These are phyloP conservation scores for Coemansia sp. DNA, from an alignment of 192 early-diverging fungal species.

Conservation along the genomic window DNA sequence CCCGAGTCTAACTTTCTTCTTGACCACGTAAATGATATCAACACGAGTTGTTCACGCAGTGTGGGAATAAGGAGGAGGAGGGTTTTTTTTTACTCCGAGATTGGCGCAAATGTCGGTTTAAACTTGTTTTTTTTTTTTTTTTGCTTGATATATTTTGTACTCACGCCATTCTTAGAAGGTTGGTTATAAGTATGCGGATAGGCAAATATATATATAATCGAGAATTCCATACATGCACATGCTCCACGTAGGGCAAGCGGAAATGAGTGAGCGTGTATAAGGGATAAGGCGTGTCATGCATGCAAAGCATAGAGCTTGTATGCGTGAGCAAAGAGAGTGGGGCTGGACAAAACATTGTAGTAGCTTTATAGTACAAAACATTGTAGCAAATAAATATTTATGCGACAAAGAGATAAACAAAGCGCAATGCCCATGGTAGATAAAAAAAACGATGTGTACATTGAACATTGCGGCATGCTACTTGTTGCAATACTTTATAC, in stretches of 20 bases:
- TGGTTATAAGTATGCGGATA: not conserved
- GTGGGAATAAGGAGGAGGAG: not conserved
- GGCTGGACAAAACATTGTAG: too few relatives aligned
- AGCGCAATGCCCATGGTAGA: not conserved
- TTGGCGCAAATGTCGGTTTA: not conserved
- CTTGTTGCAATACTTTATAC: constrained; percentile 2
- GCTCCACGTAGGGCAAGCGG: not conserved
- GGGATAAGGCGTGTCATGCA: not conserved
- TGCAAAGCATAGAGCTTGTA: not conserved
- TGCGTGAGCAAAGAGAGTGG: not conserved
- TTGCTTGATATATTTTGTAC: not conserved
- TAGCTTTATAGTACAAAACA: not conserved
- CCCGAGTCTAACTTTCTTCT: not conserved
- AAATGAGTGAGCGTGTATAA: not conserved
- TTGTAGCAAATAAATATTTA: not conserved
- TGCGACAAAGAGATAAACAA: not conserved
- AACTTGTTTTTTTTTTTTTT: constrained; percentile 2
- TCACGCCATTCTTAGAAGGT: not conserved
- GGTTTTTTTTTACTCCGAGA: not conserved
- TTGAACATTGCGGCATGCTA: not conserved
- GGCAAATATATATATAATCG: not conserved
- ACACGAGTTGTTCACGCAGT: not conserved
- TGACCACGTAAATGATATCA: not conserved
- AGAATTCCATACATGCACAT: not conserved
- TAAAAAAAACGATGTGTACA: not conserved